A percentile compares a stretch with the other conserved stretches of the same genome.
Evolutionary conservation across 202 grass and related monocot genomes (phyloP).

Genomic region (Cymbopogon flexuosus): DNA sequence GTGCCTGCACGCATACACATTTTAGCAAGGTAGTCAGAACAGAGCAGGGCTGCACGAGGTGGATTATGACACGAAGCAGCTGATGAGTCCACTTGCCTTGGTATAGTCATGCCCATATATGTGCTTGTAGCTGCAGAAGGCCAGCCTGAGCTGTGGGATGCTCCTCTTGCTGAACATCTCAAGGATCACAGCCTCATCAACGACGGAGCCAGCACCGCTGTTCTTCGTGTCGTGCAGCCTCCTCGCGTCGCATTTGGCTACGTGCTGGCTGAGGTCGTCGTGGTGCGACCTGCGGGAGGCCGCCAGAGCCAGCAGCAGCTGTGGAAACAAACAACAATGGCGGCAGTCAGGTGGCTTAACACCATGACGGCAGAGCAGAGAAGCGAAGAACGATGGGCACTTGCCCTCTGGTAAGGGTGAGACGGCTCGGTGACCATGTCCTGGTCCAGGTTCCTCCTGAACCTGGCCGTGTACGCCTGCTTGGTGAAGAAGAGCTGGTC

Average conservation of each 20-base stretch:
- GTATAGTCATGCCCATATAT: conserved; percentile 86
- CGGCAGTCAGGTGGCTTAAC: background rate
- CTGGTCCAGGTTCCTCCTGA: conserved; percentile 81
- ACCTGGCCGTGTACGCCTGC: conserved; percentile 60
- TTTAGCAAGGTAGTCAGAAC: conserved; percentile 1
- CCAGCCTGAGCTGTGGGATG: conserved; percentile 81
- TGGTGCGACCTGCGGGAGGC: conserved; percentile 77
- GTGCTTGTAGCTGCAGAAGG: conserved; percentile 82
- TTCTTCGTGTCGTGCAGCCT: conserved; percentile 65
- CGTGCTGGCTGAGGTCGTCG: conserved; percentile 66
- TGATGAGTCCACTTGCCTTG: conserved; percentile 41
- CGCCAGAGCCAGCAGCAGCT: conserved; percentile 76
- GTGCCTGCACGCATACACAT: conserved; percentile 38
- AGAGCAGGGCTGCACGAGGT: background rate
- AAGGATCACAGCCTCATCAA: conserved; percentile 64
- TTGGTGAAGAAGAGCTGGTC: conserved; percentile 95
- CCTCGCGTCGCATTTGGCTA: conserved; percentile 88
- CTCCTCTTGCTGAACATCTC: conserved; percentile 98
- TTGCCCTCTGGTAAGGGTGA: conserved; percentile 64
- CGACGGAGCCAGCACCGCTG: conserved; percentile 28
- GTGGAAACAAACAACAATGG: background rate
- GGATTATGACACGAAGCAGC: background rate
- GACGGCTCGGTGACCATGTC: conserved; percentile 62
- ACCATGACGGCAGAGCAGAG: background rate
- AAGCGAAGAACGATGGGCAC: background rate